Evolutionary conservation across 179 eudicot genomes (phyloP).

Genomic region (Beta macrorhiza): DNA sequence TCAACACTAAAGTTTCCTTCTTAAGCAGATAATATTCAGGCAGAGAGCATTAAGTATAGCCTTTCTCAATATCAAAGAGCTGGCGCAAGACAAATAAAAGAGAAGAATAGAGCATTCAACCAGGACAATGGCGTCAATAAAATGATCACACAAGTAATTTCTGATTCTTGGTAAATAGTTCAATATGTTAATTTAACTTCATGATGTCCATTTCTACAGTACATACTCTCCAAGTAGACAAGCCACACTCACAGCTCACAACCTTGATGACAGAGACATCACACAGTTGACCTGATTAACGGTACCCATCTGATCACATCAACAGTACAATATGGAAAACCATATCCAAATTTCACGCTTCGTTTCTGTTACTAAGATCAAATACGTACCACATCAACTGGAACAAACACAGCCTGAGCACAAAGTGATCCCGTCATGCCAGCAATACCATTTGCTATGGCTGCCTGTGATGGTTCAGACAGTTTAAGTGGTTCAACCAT

Average conservation of each 20-base stretch:
- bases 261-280: slow-evolving; percentile 4
- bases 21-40: background rate
- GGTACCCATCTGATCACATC: background rate
- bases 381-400: slow-evolving; percentile 83
- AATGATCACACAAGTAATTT: background rate
- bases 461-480: slow-evolving; percentile 90
- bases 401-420: slow-evolving; percentile 89
- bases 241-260: slow-evolving; percentile 8
- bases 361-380: background rate
- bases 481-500: slow-evolving; percentile 76
- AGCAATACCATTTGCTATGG: slow-evolving; percentile 92
- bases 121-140: background rate
- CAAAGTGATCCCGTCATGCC: slow-evolving; percentile 88
- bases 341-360: background rate
- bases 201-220: background rate
- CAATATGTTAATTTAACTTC: background rate
- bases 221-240: background rate
- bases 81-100: background rate
- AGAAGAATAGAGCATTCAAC: background rate
- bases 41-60: background rate
- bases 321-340: background rate
- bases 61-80: background rate
- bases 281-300: background rate
- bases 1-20: background rate
- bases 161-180: background rate